These are phyloP conservation scores for Pseudogymnoascus destructans DNA, from an alignment of 2,329 filamentous ascomycete species.

Conservation along the genomic window DNA sequence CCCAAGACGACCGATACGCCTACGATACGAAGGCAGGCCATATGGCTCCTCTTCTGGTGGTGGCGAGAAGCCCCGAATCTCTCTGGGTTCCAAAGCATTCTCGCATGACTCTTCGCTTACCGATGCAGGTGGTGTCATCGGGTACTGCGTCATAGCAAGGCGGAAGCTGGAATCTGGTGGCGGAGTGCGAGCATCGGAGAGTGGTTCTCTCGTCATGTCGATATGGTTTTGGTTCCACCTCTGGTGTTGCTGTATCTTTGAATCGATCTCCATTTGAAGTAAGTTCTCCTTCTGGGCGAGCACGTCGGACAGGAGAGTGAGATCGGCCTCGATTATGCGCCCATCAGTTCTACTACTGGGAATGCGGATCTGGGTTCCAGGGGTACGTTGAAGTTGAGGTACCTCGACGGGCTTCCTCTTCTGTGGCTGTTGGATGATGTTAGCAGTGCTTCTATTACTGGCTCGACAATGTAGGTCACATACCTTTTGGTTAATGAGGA, in stretches of 20 bases:
- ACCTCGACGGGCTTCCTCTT: constrained; percentile 55
- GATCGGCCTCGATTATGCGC: constrained; percentile 62
- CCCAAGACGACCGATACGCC: constrained; percentile 72
- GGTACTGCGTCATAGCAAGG: constrained; percentile 56
- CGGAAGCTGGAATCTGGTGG: constrained; percentile 51
- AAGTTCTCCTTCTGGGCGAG: constrained; percentile 70
- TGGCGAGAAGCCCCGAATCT: constrained; percentile 20
- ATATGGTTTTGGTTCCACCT: constrained; percentile 86
- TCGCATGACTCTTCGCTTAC: constrained; percentile 26
- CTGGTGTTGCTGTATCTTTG: constrained; percentile 75
- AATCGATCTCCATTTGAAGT: constrained; percentile 69
- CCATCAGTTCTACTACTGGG: constrained; percentile 53
- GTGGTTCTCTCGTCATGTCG: constrained; percentile 73
- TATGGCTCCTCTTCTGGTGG: constrained; percentile 23
- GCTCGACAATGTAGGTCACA: constrained; percentile 27
- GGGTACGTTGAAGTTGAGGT: constrained; percentile 42
- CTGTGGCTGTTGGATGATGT: constrained; percentile 39
- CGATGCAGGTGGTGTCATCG: constrained; percentile 49
- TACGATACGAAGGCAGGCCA: constrained; percentile 54
- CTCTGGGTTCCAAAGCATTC: constrained; percentile 22
- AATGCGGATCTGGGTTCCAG: constrained; percentile 53
- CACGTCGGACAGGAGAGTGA: constrained; percentile 63
- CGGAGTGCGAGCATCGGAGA: constrained; percentile 63
- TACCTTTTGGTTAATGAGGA: constrained; percentile 89
- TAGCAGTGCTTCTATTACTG: constrained; percentile 24